A percentile compares a stretch with the other conserved stretches of the same genome.
phyloP scores from a whole-genome alignment of 106 monocot genomes.

The Dactylorhiza incarnata region DNA sequence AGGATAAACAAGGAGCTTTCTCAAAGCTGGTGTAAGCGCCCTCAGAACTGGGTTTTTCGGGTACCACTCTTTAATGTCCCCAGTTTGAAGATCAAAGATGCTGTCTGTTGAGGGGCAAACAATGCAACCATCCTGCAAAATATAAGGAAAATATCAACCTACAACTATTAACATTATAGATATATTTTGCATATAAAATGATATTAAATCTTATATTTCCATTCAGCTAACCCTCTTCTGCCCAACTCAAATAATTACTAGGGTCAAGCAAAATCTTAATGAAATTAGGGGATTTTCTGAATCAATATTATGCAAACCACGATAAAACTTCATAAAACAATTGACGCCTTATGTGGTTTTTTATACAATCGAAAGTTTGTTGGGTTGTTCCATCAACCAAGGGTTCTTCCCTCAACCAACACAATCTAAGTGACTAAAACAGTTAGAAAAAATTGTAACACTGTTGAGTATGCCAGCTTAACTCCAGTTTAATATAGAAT shows the following conservation, averaged over 20 bases:
- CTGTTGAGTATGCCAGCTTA: too few species aligned
- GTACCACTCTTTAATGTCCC: slow-evolving; percentile 89
- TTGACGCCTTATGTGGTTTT: neutral
- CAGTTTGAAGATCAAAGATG: slow-evolving; percentile 88
- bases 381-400: too few species aligned
- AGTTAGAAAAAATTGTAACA: too few species aligned
- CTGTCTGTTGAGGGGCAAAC: slow-evolving; percentile 97
- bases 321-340: neutral
- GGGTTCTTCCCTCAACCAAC: too few species aligned
- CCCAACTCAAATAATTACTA: neutral
- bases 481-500: too few species aligned
- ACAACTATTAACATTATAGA: neutral
- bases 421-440: too few species aligned
- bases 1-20: slow-evolving; percentile 66
- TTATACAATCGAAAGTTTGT: too few species aligned
- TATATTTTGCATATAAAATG: neutral
- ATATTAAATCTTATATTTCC: neutral
- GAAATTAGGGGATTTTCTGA: neutral
- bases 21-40: slow-evolving; percentile 73
- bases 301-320: neutral
- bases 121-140: slow-evolving; percentile 91
- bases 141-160: neutral
- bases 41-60: slow-evolving; percentile 86
- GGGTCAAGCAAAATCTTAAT: neutral
- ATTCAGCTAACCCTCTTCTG: neutral